phyloP scores from a whole-genome alignment of 257 asterid genomes.

The Capsicum pubescens region DNA sequence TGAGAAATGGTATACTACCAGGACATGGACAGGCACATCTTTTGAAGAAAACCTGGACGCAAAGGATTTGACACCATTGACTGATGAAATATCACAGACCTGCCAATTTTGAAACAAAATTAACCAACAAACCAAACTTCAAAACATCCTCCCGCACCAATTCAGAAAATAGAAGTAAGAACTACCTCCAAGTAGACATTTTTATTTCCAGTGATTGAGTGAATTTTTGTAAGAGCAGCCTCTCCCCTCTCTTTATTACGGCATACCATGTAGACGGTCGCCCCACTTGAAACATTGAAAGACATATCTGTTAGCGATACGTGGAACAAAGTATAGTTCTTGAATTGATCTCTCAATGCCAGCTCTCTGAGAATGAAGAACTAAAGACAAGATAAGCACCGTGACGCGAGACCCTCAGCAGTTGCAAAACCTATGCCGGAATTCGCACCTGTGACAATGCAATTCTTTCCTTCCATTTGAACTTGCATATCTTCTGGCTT shows the following conservation, averaged over 20 bases:
- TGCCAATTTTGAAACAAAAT: constrained; percentile 32
- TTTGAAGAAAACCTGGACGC: constrained; percentile 70
- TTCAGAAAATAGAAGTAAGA: background rate
- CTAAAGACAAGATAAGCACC: constrained; percentile 46
- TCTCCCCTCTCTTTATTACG: constrained; percentile 92
- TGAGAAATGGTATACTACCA: constrained; percentile 52
- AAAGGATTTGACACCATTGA: constrained; percentile 71
- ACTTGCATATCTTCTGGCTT: constrained; percentile 74
- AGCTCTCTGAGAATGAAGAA: background rate
- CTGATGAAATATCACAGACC: constrained; percentile 85
- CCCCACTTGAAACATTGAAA: constrained; percentile 61
- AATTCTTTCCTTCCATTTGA: constrained; percentile 76
- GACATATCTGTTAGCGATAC: constrained; percentile 9
- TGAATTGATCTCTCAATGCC: background rate
- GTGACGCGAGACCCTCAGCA: constrained; percentile 89
- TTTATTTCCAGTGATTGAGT: constrained; percentile 66
- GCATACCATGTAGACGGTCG: constrained; percentile 81
- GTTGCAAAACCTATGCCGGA: constrained; percentile 91
- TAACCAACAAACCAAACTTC: background rate
- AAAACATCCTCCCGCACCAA: background rate
- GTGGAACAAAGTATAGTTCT: background rate
- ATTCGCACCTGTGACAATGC: constrained; percentile 94
- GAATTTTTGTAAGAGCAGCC: constrained; percentile 75
- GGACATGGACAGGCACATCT: constrained; percentile 75
- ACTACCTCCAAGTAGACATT: constrained; percentile 82